phyloP scores from a whole-genome alignment of 2,329 filamentous ascomycete genomes.

The Nigrograna mackinnonii region DNA sequence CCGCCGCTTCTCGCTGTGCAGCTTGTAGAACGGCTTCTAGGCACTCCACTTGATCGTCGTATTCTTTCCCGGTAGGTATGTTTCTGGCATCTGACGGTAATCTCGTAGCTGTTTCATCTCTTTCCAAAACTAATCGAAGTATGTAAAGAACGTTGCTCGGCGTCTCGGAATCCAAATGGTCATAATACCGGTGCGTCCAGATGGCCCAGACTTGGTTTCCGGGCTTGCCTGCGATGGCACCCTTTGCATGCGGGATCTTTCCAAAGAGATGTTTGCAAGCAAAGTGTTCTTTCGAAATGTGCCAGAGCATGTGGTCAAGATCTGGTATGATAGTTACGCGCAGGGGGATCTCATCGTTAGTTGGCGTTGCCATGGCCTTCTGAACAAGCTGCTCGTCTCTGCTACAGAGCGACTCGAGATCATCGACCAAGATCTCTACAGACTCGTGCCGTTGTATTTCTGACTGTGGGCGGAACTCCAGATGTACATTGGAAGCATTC shows the following conservation, averaged over 20 bases:
- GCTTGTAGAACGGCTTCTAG: constrained; percentile 61
- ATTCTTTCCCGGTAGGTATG: constrained; percentile 43
- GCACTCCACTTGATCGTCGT: constrained; percentile 9
- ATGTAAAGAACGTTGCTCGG: constrained; percentile 66
- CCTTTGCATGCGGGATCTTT: constrained; percentile 53
- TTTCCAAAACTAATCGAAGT: constrained; percentile 66
- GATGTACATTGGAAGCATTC: constrained; percentile 70
- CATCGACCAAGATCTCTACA: constrained; percentile 52
- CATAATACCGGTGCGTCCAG: constrained; percentile 60
- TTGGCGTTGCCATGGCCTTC: constrained; percentile 45
- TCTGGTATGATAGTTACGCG: constrained; percentile 69
- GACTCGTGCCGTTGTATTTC: constrained; percentile 13
- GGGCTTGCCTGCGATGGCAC: constrained; percentile 61
- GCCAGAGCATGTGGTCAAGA: constrained; percentile 69
- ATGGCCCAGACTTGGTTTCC: constrained; percentile 67
- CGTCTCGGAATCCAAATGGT: constrained; percentile 42
- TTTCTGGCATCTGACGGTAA: constrained; percentile 7
- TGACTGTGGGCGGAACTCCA: constrained; percentile 52
- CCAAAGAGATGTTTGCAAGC: constrained; percentile 65
- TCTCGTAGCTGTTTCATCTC: constrained; percentile 12
- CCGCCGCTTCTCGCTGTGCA: constrained; percentile 68
- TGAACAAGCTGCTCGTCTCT: constrained; percentile 66
- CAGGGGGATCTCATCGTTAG: constrained; percentile 40
- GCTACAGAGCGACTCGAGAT: constrained; percentile 62
- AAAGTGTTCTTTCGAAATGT: constrained; percentile 76